Evolutionary conservation across 208 protist species (phyloP).

Genomic region (Balamuthia mandrillaris): DNA sequence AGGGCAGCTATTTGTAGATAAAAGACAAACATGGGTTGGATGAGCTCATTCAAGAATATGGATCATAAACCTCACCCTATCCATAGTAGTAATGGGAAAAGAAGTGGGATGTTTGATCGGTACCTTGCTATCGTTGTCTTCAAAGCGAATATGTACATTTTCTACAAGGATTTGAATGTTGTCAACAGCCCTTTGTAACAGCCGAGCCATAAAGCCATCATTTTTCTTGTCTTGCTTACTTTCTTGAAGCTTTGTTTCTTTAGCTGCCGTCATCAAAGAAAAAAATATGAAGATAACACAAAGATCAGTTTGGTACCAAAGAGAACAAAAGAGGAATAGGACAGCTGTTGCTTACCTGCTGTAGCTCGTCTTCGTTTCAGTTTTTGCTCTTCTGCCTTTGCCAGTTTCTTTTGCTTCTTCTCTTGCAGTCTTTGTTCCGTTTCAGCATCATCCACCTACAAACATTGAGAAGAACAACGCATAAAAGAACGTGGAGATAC

Average conservation of each 20-base stretch:
- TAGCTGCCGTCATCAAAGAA: not conserved
- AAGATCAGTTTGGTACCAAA: not conserved
- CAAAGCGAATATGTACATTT: slow-evolving; percentile 60
- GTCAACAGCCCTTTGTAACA: slow-evolving; percentile 46
- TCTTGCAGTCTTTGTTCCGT: slow-evolving; percentile 2
- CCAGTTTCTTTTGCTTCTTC: slow-evolving; percentile 38
- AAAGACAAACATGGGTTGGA: not conserved
- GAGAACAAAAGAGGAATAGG: not conserved
- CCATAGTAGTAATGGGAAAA: not conserved
- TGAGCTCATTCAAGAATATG: not conserved
- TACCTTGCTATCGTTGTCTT: slow-evolving; percentile 38
- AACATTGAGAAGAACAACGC: not conserved
- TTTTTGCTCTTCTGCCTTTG: slow-evolving; percentile 16
- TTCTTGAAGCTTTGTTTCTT: no score
- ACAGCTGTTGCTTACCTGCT: not conserved
- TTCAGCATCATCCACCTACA: not conserved
- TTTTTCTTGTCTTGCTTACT: not conserved
- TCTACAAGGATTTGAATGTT: slow-evolving; percentile 61
- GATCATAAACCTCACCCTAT: not conserved
- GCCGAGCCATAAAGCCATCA: slow-evolving; percentile 6
- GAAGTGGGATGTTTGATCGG: not conserved
- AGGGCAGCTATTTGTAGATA: not conserved
- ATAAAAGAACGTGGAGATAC: not conserved
- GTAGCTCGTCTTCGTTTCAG: not conserved
- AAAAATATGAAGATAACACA: not conserved